A percentile compares a stretch with the other conserved stretches of the same genome.
These are phyloP conservation scores for Lolium rigidum DNA, from an alignment of 176 grass and related monocot genomes.

Conservation along the genomic window DNA sequence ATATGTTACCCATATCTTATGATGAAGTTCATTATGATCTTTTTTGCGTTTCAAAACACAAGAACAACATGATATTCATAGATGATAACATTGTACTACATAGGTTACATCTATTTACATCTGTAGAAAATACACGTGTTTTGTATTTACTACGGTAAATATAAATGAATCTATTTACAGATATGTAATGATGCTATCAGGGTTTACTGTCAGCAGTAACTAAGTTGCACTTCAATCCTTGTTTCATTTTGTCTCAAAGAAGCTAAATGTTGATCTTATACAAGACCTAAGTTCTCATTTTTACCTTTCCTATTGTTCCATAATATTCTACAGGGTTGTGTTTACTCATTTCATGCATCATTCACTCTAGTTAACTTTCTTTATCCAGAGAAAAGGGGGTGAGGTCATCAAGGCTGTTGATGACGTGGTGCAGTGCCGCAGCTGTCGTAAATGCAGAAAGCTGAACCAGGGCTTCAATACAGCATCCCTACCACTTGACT, in stretches of 20 bases:
- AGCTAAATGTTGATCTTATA: constrained; percentile 15
- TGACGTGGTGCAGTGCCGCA: constrained; percentile 76
- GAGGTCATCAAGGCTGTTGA: constrained; percentile 55
- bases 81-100: neutral
- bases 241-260: neutral
- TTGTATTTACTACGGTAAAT: neutral
- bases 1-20: constrained; percentile 19
- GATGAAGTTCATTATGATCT: constrained; percentile 18
- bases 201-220: neutral
- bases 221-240: neutral
- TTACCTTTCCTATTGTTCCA: neutral
- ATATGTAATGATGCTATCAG: neutral
- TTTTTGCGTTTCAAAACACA: neutral
- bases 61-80: neutral
- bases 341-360: neutral
- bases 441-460: constrained; percentile 80
- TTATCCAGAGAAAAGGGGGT: constrained; percentile 60
- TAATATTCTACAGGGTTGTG: constrained; percentile 19
- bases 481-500: constrained; percentile 55
- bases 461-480: constrained; percentile 54
- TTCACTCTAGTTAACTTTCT: constrained; percentile 36
- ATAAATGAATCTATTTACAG: neutral
- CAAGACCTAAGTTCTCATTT: constrained; percentile 12
- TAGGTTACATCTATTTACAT: neutral
- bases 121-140: neutral